phyloP scores from a whole-genome alignment of 495 filamentous ascomycete species.

The Platismatia glauca region DNA sequence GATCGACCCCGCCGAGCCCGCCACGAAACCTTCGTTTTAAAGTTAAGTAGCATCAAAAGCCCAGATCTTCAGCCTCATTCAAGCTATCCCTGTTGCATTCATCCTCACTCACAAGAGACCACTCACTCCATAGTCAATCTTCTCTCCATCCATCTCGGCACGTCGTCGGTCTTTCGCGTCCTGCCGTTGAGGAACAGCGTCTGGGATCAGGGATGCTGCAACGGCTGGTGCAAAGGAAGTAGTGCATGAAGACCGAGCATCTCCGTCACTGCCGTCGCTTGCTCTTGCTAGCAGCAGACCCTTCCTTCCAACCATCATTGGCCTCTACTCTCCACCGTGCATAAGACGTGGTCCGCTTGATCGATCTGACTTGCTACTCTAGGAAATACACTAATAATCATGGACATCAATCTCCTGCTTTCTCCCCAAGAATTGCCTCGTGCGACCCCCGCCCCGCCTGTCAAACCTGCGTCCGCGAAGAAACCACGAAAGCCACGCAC shows the following conservation, averaged over 20 bases:
- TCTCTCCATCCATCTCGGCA: too few species aligned
- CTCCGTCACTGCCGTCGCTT: slow-evolving; percentile 6
- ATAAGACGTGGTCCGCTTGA: neutral
- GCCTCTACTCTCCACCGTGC: slow-evolving; percentile 10
- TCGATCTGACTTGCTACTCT: slow-evolving; percentile 1
- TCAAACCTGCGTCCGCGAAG: slow-evolving; percentile 22
- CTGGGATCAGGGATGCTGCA: too few species aligned
- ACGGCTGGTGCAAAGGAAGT: too few species aligned
- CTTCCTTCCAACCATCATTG: slow-evolving; percentile 6
- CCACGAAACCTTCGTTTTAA: too few species aligned
- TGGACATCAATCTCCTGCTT: slow-evolving; percentile 68
- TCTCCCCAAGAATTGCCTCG: slow-evolving; percentile 57
- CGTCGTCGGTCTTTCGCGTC: too few species aligned
- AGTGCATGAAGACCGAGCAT: neutral
- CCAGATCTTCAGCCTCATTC: slow-evolving; percentile 1
- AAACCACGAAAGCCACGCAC: slow-evolving; percentile 17
- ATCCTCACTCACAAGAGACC: neutral
- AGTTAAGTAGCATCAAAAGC: too few species aligned
- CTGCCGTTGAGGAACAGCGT: too few species aligned
- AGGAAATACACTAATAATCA: too few species aligned
- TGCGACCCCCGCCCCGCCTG: slow-evolving; percentile 28
- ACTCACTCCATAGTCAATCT: too few species aligned
- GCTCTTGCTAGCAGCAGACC: slow-evolving; percentile 1
- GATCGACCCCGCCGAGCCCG: slow-evolving; percentile 12
- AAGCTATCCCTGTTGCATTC: neutral